Evolutionary conservation across 2,329 filamentous ascomycete species (phyloP), one percentile per base, ranked within the genome.

Genomic region (Venturia asperata): DNA sequence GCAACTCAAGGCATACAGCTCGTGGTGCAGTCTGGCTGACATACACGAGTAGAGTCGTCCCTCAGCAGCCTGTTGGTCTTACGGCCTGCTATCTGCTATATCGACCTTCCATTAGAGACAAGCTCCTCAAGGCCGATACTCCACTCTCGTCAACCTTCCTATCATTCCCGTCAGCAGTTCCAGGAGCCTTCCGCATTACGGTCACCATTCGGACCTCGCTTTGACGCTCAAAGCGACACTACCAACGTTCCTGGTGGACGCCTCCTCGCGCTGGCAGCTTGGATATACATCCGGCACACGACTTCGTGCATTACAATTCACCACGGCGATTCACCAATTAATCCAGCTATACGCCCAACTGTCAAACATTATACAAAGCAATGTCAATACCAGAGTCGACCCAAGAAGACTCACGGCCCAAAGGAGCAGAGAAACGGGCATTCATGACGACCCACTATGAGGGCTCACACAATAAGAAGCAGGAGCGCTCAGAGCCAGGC

Each of bases 81-180:
- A 19, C 49, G 49, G 24, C 52, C 30, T 37, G 52, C 52, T 34
- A 34, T 27, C 52, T 58, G 52, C 52, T 58, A 19, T 11, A 37
- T 58, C 52, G 52, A 58, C 52, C 52, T 58, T 58, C 52, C 30
- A 34, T 9, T 58, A 37, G 9, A 58, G 52, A 58, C 52, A 58
- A 58, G 52, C 24, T 37, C n/a, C 19, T 19, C 52, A 58, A 58
- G 52, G 52, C 52, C 52, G 52, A 34, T 27, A n/a, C 52, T n/a
- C 52, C 52, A 19, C n/a, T 21, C 52, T 58, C 52, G 0, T 58
- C 30, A 6, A 9, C 4, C 9, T 9, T 17, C 3, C n/a, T 37
- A 34, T 34, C n/a, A 11, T 21, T 52, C 15, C 21, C 21, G 21
- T 9, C 21, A 17, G 24, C 1, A 52, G 19, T 15, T 21, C 11